A percentile compares a stretch with the other conserved stretches of the same genome.
phyloP scores from a whole-genome alignment of 2,329 filamentous ascomycete genomes.

The Elsinoe fawcettii region DNA sequence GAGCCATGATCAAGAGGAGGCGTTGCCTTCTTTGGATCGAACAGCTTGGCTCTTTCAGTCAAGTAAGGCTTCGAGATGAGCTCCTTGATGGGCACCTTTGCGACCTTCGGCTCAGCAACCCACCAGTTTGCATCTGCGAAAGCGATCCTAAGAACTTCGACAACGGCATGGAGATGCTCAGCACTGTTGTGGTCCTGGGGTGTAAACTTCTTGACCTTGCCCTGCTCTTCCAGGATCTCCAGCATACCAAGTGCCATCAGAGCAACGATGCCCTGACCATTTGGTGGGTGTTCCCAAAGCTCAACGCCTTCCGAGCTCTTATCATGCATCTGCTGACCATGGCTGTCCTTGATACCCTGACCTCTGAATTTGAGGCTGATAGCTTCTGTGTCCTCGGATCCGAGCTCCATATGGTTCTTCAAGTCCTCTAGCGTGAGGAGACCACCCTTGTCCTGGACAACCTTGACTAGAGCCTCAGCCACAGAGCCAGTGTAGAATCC shows the following conservation, averaged over 20 bases:
- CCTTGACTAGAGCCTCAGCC: constrained; percentile 72
- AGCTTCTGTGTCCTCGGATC: constrained; percentile 73
- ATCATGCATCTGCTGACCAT: constrained; percentile 38
- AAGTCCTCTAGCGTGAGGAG: constrained; percentile 74
- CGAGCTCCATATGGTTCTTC: constrained; percentile 61
- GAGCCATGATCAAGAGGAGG: constrained; percentile 61
- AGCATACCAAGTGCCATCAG: constrained; percentile 91
- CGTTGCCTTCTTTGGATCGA: constrained; percentile 46
- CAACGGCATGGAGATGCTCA: constrained; percentile 67
- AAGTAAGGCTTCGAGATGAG: constrained; percentile 70
- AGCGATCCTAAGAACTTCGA: constrained; percentile 79
- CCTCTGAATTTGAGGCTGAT: constrained; percentile 74
- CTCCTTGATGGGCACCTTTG: constrained; percentile 59
- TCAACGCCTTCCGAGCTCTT: constrained; percentile 54
- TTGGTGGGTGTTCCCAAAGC: constrained; percentile 94
- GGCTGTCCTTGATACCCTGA: constrained; percentile 48
- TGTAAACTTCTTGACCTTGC: constrained; percentile 64
- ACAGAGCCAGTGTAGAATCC: constrained; percentile 87
- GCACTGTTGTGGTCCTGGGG: constrained; percentile 71
- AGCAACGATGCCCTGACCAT: constrained; percentile 91
- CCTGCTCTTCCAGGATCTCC: constrained; percentile 69
- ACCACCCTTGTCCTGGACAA: constrained; percentile 67
- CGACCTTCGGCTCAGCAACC: constrained; percentile 71
- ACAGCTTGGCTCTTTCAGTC: constrained; percentile 58
- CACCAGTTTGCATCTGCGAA: constrained; percentile 90